Evolutionary conservation across 805 yeast species (phyloP).

Genomic region (Sungouiozyma intestinalis): DNA sequence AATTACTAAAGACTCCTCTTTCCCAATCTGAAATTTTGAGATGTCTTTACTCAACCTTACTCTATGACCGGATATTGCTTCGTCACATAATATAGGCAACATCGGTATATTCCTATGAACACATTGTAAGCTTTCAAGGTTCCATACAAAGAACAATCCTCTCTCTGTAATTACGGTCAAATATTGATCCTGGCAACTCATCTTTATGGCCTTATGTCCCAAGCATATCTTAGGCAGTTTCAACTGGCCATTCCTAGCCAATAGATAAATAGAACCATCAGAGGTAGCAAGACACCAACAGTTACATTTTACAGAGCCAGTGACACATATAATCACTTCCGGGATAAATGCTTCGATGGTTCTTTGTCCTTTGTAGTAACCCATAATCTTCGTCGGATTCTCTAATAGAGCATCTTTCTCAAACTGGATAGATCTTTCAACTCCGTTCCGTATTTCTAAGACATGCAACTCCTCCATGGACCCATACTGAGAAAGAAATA

Average conservation of each 20-base stretch:
- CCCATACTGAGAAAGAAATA: conserved; percentile 25
- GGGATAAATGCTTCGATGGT: conserved; percentile 35
- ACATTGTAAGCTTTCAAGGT: conserved; percentile 11
- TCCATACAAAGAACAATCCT: conserved; percentile 39
- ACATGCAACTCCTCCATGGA: conserved; percentile 22
- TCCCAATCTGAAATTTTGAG: background rate
- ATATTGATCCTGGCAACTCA: conserved; percentile 30
- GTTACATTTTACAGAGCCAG: conserved; percentile 39
- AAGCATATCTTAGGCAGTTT: conserved; percentile 35
- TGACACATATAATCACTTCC: conserved; percentile 29
- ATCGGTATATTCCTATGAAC: conserved; percentile 21
- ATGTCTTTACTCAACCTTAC: conserved; percentile 22
- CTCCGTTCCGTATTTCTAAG: conserved; percentile 28
- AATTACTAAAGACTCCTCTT: background rate
- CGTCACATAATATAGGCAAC: conserved; percentile 19
- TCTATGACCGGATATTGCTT: conserved; percentile 18
- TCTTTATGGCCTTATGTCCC: conserved; percentile 39
- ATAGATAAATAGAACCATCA: conserved; percentile 29
- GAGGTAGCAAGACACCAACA: conserved; percentile 37
- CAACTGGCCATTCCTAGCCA: conserved; percentile 27
- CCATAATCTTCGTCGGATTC: conserved; percentile 31
- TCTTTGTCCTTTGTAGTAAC: conserved; percentile 28
- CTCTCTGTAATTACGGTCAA: conserved; percentile 49
- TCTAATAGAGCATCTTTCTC: conserved; percentile 27
- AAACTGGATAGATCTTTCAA: conserved; percentile 28